Conservation (phyloP, 164 flowering plant species). For the Vitis riparia region DNA sequence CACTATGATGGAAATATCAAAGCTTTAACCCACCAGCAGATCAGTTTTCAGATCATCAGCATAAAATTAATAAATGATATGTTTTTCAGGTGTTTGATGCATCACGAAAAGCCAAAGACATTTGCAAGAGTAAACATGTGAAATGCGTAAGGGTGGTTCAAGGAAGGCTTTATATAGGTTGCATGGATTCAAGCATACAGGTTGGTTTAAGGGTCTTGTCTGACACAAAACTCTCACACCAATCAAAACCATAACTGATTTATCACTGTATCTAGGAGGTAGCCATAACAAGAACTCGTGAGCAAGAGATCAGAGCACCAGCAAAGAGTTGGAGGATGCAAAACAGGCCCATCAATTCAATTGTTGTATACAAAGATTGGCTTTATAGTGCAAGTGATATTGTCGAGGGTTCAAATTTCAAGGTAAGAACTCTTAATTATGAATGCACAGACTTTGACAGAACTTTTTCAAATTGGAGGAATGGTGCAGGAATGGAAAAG, state of each 20-base stretch:
- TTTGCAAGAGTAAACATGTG: slow-evolving; percentile 55
- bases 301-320: slow-evolving; percentile 62
- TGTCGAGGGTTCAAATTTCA: slow-evolving; percentile 55
- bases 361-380: slow-evolving; percentile 57
- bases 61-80: neutral
- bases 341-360: slow-evolving; percentile 52
- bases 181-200: slow-evolving; percentile 79
- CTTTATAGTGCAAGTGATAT: slow-evolving; percentile 50
- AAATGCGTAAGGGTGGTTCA: slow-evolving; percentile 46
- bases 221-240: neutral
- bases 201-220: slow-evolving; percentile 26
- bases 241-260: slow-evolving; percentile 7
- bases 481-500: slow-evolving; percentile 63
- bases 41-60: no score
- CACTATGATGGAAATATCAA: neutral
- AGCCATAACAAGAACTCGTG: slow-evolving; percentile 34
- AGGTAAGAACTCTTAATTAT: slow-evolving; percentile 34
- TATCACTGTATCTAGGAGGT: slow-evolving; percentile 44
- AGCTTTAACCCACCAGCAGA: neutral
- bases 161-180: slow-evolving; percentile 65
- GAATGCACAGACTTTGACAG: neutral
- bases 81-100: slow-evolving; percentile 55
- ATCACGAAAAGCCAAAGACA: slow-evolving; percentile 40
- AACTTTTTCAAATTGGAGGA: slow-evolving; percentile 7
- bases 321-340: slow-evolving; percentile 59